These are phyloP conservation scores for Cerrena zonata DNA, from an alignment of 1,284 basidiomycete species.

Conservation along the genomic window DNA sequence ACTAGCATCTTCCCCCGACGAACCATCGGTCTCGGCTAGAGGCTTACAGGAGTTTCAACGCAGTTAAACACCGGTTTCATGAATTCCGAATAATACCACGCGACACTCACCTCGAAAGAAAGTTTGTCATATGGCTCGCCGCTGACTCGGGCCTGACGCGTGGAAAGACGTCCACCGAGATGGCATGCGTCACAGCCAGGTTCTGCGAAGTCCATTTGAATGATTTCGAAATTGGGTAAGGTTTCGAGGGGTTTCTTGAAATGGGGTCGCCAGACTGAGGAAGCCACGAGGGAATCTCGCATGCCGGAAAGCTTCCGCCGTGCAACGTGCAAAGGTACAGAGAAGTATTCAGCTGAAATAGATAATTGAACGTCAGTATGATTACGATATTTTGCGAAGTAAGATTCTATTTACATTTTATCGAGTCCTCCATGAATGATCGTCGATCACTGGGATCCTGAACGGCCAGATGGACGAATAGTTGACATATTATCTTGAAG, in stretches of 20 bases:
- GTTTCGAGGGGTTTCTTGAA: conserved; percentile 62
- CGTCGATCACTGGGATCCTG: conserved; percentile 45
- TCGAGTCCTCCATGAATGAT: conserved; percentile 46
- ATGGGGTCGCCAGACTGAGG: conserved; percentile 70
- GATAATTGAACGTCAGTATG: not conserved
- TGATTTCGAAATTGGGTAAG: conserved; percentile 58
- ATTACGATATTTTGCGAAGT: conserved; percentile 1
- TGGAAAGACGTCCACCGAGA: conserved; percentile 63
- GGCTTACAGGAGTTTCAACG: conserved; percentile 12
- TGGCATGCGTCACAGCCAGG: conserved; percentile 76
- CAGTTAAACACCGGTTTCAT: not conserved
- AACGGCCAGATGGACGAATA: conserved; percentile 76
- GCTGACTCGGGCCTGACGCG: conserved; percentile 47
- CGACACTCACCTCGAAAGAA: conserved; percentile 48
- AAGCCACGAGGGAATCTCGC: conserved; percentile 67
- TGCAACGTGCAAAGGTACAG: conserved; percentile 55
- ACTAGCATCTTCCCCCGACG: conserved; percentile 25
- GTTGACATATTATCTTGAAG: conserved; percentile 81
- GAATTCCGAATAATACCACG: not conserved
- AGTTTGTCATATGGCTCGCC: conserved; percentile 55
- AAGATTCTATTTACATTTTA: conserved; percentile 48
- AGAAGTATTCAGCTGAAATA: conserved; percentile 58
- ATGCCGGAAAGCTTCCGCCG: conserved; percentile 64
- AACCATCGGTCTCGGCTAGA: conserved; percentile 13
- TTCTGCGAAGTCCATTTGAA: conserved; percentile 48